Evolutionary conservation across 2,329 filamentous ascomycete genomes (phyloP).

Genomic region (Herpotrichia juniperi): DNA sequence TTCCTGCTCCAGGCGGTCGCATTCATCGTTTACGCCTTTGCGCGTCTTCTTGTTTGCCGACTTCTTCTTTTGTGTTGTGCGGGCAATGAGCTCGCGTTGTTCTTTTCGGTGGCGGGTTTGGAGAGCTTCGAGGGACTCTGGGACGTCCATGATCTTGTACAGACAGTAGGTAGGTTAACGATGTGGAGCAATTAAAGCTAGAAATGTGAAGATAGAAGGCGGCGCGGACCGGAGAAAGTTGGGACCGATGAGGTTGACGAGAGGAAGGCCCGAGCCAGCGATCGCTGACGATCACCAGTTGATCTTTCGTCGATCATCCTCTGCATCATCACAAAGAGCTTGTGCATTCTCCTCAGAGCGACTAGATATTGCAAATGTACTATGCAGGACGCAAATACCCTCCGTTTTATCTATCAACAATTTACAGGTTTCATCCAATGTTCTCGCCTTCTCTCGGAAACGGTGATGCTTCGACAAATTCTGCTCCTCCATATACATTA

Average conservation of each 20-base stretch:
- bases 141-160: conserved; percentile 11
- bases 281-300: too few species aligned
- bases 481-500: too few species aligned
- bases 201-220: not conserved
- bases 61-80: conserved; percentile 95
- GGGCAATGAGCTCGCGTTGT: conserved; percentile 81
- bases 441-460: too few species aligned
- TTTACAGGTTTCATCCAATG: too few species aligned
- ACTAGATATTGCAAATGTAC: too few species aligned
- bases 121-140: conserved; percentile 70
- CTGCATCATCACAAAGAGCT: too few species aligned
- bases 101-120: conserved; percentile 86
- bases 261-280: not conserved
- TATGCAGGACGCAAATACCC: too few species aligned
- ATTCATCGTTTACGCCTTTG: conserved; percentile 66
- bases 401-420: too few species aligned
- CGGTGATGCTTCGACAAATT: too few species aligned
- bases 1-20: conserved; percentile 62
- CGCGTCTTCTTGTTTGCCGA: conserved; percentile 83
- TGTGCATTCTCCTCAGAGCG: too few species aligned
- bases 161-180: not conserved
- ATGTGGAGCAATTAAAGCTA: not conserved
- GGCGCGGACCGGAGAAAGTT: not conserved
- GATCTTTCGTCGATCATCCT: too few species aligned
- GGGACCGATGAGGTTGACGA: not conserved